Conservation (phyloP, 225 moss, liverwort and hornwort genomes). For the Takakia lepidozioides region DNA sequence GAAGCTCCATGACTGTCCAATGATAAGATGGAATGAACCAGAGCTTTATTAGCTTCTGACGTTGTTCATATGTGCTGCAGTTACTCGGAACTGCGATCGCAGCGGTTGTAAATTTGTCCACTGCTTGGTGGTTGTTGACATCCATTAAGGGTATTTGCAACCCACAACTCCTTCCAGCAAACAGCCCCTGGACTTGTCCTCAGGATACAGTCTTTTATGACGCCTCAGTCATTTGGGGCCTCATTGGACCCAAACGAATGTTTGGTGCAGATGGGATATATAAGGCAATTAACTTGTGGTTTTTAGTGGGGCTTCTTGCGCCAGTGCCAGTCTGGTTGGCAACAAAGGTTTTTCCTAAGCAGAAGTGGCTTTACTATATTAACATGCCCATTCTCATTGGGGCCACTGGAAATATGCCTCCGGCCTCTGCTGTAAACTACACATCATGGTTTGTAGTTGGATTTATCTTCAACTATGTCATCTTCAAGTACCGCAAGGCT, state of each 20-base stretch:
- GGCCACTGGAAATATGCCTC: conserved; percentile 41
- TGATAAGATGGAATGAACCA: too few relatives aligned
- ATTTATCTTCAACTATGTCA: conserved; percentile 47
- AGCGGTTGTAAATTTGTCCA: conserved; percentile 18
- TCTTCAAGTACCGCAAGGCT: conserved; percentile 28
- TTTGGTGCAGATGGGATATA: conserved; percentile 48
- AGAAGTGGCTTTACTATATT: conserved; percentile 29
- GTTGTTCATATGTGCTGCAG: conserved; percentile 9
- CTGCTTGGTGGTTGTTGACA: conserved; percentile 46
- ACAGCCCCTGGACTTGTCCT: conserved; percentile 69
- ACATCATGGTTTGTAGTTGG: conserved; percentile 55
- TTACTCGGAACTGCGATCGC: conserved; percentile 36
- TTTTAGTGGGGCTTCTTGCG: conserved; percentile 29
- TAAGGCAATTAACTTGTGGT: conserved; percentile 56
- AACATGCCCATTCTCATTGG: conserved; percentile 45
- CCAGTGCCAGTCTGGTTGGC: conserved; percentile 38
- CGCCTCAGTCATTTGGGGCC: conserved; percentile 58
- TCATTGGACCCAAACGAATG: conserved; percentile 48
- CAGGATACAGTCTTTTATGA: conserved; percentile 34
- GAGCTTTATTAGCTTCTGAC: too few relatives aligned
- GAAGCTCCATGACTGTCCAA: too few relatives aligned
- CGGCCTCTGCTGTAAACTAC: conserved; percentile 45
- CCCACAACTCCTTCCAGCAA: conserved; percentile 19
- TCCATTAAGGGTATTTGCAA: conserved; percentile 53
- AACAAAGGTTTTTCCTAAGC: conserved; percentile 15